A percentile compares a stretch with the other conserved stretches of the same genome.
phyloP scores from a whole-genome alignment of 2,329 filamentous ascomycete species.

The Nigrospora oryzae region DNA sequence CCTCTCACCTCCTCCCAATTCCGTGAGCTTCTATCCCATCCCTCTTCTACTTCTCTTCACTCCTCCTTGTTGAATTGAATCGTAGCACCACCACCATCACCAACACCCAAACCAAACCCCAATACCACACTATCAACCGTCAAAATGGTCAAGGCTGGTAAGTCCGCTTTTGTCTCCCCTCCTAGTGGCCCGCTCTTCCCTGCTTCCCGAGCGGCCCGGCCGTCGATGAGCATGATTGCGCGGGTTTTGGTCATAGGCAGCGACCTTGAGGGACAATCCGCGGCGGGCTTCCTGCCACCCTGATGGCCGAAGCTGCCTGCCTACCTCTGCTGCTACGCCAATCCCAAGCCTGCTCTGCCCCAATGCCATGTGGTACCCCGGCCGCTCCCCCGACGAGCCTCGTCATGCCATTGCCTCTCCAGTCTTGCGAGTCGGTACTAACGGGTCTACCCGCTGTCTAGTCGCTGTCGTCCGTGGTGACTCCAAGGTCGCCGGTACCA shows the following conservation, averaged over 20 bases:
- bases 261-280: slow-evolving; percentile 36
- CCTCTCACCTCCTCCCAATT: not conserved
- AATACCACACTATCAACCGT: slow-evolving; percentile 29
- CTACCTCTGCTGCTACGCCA: slow-evolving; percentile 6
- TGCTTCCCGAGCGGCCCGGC: slow-evolving; percentile 7
- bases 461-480: slow-evolving; percentile 97
- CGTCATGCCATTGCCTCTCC: not conserved
- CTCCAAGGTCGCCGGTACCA: slow-evolving; percentile 87
- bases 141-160: slow-evolving; percentile 91
- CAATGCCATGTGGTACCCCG: slow-evolving; percentile 10
- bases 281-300: slow-evolving; percentile 8
- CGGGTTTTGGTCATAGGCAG: slow-evolving; percentile 35
- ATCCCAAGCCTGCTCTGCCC: not conserved
- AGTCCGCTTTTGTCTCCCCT: not conserved
- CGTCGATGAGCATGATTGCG: slow-evolving; percentile 47
- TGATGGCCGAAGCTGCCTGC: slow-evolving; percentile 16
- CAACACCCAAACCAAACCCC: slow-evolving; percentile 10
- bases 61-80: not conserved
- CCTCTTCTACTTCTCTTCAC: not conserved
- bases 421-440: slow-evolving; percentile 12
- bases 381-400: not conserved
- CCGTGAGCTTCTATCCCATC: not conserved
- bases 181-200: not conserved
- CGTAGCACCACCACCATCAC: too few species aligned
- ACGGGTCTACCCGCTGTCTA: slow-evolving; percentile 29